Conservation (phyloP, 768 basidiomycete genomes). For the Leccinum variicolor region DNA sequence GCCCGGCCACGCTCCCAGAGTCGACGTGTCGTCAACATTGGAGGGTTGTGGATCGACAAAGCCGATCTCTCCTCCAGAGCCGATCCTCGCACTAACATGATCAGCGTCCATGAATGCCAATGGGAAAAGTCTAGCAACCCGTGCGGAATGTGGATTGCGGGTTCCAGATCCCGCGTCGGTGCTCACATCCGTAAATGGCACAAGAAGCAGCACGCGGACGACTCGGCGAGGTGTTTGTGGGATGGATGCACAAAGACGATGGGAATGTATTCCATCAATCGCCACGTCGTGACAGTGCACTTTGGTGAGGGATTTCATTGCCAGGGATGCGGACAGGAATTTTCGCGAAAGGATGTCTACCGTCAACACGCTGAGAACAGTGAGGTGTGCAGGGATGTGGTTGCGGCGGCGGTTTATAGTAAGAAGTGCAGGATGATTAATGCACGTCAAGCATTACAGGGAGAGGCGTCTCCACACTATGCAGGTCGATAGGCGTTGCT, state of each 20-base stretch:
- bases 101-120: slow-evolving; percentile 8
- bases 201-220: neutral
- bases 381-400: neutral
- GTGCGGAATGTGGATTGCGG: slow-evolving; percentile 10
- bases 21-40: neutral
- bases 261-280: slow-evolving; percentile 4
- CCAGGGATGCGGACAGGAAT: neutral
- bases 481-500: neutral
- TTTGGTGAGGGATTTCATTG: slow-evolving; percentile 7
- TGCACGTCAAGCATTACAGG: neutral
- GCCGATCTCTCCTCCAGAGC: neutral
- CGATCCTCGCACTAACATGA: neutral
- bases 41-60: slow-evolving; percentile 6
- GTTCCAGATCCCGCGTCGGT: slow-evolving; percentile 1
- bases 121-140: slow-evolving; percentile 2
- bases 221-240: slow-evolving; percentile 1
- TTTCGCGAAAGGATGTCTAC: slow-evolving; percentile 8
- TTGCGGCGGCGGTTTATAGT: neutral
- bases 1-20: neutral
- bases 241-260: slow-evolving; percentile 1
- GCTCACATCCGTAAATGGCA: slow-evolving; percentile 13
- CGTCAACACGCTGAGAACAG: neutral
- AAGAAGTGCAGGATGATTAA: neutral
- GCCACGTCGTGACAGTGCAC: slow-evolving; percentile 7
- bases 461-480: neutral